Conservation (phyloP, 176 grass and related monocot genomes). For the Paspalum vaginatum region DNA sequence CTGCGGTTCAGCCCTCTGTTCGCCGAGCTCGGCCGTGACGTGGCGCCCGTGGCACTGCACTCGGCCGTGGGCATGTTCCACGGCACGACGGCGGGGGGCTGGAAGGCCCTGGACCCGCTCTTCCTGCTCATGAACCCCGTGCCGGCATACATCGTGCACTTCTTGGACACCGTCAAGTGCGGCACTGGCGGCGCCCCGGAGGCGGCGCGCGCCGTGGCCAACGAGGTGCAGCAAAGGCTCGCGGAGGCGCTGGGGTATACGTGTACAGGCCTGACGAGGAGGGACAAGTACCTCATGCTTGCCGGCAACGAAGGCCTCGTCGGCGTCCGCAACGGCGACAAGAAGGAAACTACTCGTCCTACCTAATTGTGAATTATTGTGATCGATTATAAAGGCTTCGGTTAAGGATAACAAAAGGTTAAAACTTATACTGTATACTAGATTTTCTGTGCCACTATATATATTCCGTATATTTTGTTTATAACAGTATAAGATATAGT, state of each 20-base stretch:
- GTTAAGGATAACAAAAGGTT: background rate
- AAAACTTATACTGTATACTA: background rate
- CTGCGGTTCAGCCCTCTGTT: constrained; percentile 84
- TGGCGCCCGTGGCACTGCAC: constrained; percentile 69
- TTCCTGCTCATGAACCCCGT: constrained; percentile 70
- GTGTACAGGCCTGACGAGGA: constrained; percentile 77
- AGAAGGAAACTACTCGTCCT: background rate
- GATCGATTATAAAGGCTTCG: too few species aligned
- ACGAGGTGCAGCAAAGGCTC: constrained; percentile 68
- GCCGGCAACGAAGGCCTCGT: constrained; percentile 79
- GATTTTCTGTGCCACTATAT: background rate
- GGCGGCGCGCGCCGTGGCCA: constrained; percentile 56
- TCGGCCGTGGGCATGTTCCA: constrained; percentile 69
- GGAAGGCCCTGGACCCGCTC: constrained; percentile 69
- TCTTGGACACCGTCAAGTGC: constrained; percentile 47
- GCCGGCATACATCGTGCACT: constrained; percentile 54
- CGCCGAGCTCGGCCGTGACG: constrained; percentile 57
- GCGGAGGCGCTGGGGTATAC: constrained; percentile 58
- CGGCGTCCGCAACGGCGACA: background rate
- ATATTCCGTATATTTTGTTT: background rate
- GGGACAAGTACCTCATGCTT: constrained; percentile 93
- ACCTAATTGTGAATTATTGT: background rate
- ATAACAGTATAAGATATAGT: background rate
- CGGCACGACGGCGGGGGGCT: constrained; percentile 68
- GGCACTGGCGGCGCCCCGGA: background rate